Base-by-base conservation (phyloP, 2,329 filamentous ascomycete species). In the Aspergillus thermomutatus region DNA sequence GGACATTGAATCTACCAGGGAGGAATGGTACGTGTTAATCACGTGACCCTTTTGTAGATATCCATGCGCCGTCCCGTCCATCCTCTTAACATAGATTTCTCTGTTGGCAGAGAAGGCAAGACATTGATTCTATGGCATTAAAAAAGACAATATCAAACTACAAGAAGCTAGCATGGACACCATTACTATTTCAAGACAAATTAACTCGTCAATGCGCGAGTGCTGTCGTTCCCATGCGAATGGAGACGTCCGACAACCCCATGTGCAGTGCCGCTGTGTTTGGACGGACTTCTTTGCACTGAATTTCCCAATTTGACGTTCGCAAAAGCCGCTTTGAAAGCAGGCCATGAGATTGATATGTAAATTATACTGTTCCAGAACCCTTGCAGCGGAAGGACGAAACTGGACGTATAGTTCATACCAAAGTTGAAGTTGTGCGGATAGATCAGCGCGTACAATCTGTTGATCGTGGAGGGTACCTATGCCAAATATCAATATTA, bases 361-460 rank as follows among this genome's bases (percentile, higher is more conserved):
- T 94, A 95, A 63, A 95, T 91, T 56, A 89, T 72, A 19, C 87
- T 84, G 70, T 95, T 95, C 90, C 90, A 94, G 66, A 92, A 89
- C 0, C 91, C 91, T 69, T 95, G 91, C 0, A 92, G 80, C 0
- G 91, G 90, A 8, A 95, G 80, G 1, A 94, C 90, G 43, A 91
- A 81, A 0, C 88, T 86, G 23, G 88, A 87, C 61, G 87, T 83
- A 61, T 88, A 85, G 65, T 90, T 86, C 25, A 94, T 82, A 0
- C 80, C 77, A 27, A 86, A 80, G 14, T 79, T 81, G 0, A 81
- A 74, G 3, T 79, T 57, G 26, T 81, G 74, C 0, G 80, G 76
- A 65, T 88, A 78, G 8, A 86, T 79, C 17, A 92, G 78, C 3
- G 85, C 85, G 72, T 89, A 92, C 17, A 92, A 82, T 9, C 91